A percentile compares a stretch with the other conserved stretches of the same genome.
Conservation (phyloP, 2,329 filamentous ascomycete species). For the Teratosphaeria destructans region DNA sequence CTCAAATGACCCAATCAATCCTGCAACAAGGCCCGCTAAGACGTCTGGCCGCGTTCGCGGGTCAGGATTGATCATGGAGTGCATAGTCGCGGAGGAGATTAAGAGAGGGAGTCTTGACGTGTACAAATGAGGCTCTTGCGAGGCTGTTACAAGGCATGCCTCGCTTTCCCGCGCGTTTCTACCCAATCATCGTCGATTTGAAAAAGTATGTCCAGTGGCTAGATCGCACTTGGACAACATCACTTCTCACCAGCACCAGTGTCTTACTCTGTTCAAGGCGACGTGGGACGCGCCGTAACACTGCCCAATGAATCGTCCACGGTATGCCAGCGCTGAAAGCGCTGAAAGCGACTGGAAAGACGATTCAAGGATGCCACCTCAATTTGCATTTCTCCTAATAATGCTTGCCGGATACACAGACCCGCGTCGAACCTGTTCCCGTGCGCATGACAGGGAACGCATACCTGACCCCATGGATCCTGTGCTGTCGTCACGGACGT, state of each 20-base stretch:
- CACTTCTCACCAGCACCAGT: background rate
- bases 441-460: background rate
- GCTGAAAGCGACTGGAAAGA: no score
- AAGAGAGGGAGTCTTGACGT: background rate
- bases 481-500: background rate
- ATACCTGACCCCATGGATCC: background rate
- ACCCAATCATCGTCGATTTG: background rate
- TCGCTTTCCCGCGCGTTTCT: background rate
- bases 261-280: no score
- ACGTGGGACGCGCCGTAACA: background rate
- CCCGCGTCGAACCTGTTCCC: background rate
- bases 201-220: background rate
- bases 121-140: background rate
- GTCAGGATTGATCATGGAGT: background rate
- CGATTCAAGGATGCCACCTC: no score
- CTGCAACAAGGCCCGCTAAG: background rate
- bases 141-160: background rate
- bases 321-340: no score
- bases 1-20: background rate
- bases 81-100: background rate
- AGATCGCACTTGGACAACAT: background rate
- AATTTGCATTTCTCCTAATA: no score
- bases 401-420: no score
- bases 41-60: background rate
- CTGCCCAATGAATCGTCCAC: background rate